Conservation (phyloP, 2,329 filamentous ascomycete species). For the Aspergillus sp. region DNA sequence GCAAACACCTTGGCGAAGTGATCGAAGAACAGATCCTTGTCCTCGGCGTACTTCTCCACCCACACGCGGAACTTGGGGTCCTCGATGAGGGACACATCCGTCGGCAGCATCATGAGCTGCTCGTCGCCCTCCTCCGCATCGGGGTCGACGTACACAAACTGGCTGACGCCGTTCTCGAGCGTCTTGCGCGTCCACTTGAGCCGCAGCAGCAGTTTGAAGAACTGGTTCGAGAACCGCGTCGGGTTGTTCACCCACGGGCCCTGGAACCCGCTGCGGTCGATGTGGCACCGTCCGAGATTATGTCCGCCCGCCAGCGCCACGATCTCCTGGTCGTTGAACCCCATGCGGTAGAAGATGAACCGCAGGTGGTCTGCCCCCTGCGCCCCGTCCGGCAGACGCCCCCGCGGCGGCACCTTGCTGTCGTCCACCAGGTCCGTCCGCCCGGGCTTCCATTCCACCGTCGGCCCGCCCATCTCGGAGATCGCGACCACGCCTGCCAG, state of each 20-base stretch:
- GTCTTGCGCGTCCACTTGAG: conserved; percentile 57
- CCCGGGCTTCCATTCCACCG: conserved; percentile 57
- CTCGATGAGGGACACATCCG: conserved; percentile 58
- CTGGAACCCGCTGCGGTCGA: conserved; percentile 56
- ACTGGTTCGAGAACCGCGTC: conserved; percentile 59
- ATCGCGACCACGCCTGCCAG: conserved; percentile 60
- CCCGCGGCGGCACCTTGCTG: conserved; percentile 57
- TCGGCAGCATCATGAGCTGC: conserved; percentile 66
- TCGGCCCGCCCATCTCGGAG: conserved; percentile 59
- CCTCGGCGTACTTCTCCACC: conserved; percentile 59
- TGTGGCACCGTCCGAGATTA: conserved; percentile 57
- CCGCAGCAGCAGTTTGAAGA: conserved; percentile 53
- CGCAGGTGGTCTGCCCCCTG: conserved; percentile 56
- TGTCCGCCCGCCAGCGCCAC: conserved; percentile 58
- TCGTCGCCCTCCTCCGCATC: conserved; percentile 50
- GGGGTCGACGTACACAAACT: conserved; percentile 61
- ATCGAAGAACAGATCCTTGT: conserved; percentile 62
- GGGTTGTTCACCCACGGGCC: conserved; percentile 61
- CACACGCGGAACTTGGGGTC: conserved; percentile 55
- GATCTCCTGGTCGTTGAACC: conserved; percentile 61
- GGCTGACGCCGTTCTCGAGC: conserved; percentile 52
- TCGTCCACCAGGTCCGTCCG: conserved; percentile 64
- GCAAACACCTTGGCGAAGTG: conserved; percentile 60
- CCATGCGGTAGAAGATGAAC: conserved; percentile 59
- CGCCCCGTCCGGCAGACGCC: conserved; percentile 55